Percentiles rank a stretch among this genome's conserved stretches.
These are phyloP conservation scores for Ceratocystis albifundus DNA, from an alignment of 2,329 filamentous ascomycete species.

Conservation along the genomic window DNA sequence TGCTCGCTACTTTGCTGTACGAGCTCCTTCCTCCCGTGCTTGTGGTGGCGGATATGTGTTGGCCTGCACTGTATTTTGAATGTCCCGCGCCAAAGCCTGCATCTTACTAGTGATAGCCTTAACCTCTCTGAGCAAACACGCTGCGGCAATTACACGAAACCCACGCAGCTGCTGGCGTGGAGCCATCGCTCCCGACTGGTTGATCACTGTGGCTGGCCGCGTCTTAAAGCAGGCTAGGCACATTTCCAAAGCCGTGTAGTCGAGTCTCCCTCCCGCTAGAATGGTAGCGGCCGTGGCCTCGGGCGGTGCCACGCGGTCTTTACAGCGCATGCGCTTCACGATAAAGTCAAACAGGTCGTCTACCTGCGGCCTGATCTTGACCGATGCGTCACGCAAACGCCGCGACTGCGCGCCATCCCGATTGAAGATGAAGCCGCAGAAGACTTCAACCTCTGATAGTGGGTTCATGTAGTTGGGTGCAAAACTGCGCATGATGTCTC, in stretches of 20 bases:
- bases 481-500: constrained; percentile 27
- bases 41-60: not conserved
- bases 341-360: constrained; percentile 37
- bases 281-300: constrained; percentile 4
- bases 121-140: constrained; percentile 30
- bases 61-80: not conserved
- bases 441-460: constrained; percentile 43
- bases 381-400: constrained; percentile 42
- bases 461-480: constrained; percentile 33
- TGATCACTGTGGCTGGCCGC: constrained; percentile 29
- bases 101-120: constrained; percentile 22
- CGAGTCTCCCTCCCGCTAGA: not conserved
- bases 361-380: constrained; percentile 42
- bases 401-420: constrained; percentile 38
- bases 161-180: constrained; percentile 28
- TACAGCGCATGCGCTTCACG: constrained; percentile 30
- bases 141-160: constrained; percentile 33
- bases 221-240: constrained; percentile 23
- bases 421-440: constrained; percentile 46
- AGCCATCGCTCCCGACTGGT: constrained; percentile 21
- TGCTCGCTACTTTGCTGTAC: too few relatives aligned
- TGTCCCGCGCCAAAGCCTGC: not conserved
- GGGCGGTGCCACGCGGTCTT: not conserved
- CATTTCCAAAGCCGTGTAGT: constrained; percentile 22
- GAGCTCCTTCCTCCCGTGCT: not conserved